Base-by-base conservation (phyloP, 169 alveolate species). In the Babesia ovis region DNA sequence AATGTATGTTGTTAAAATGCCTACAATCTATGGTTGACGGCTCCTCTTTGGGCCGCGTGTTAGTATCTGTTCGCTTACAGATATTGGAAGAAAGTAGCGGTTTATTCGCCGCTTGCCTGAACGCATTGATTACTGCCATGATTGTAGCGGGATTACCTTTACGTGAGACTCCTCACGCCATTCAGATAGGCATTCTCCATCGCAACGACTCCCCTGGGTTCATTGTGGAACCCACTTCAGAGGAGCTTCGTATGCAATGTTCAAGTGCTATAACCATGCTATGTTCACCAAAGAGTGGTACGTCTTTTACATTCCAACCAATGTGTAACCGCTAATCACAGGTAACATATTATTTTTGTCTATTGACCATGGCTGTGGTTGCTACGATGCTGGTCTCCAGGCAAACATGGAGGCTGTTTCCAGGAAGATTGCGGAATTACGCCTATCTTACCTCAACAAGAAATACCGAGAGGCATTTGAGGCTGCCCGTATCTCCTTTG, bases 21-120 rank as follows among this genome's bases (percentile, higher is more conserved):
- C 23, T 77, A 55, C 82, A 77, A 57, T 22, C 35, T 6, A 8
- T 77, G 11, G 81, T 77, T 12, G 53, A 77, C 22, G 50, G 48
- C 20, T 31, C 39, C 37, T 53, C 23, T 2, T 23, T 77, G 59
- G 86, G 86, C 27, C 70, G 62, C 42, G 42, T 68, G 32, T 35
- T 48, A 27, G 71, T 77, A 31, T 77, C 86, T 22, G 51, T 68
- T 16, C 70, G 86, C 9, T 2, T 77, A 0, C 86, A 77, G 62
- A 39, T 77, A 12, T 31, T 77, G 55, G 82, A 68, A 74, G 86
- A 77, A 12, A 60, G 77, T 22, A 54, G 86, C 29, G 74, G 86
- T 14, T 61, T 77, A 29, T 59, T 77, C 4, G 42, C 86, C n/a
- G 68, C 62, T 20, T 77, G 86, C 48, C 37, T 77, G 27, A 77